A percentile compares a stretch with the other conserved stretches of the same genome.
Conservation (phyloP, 495 filamentous ascomycete species). For the Penicillium cinerascens region DNA sequence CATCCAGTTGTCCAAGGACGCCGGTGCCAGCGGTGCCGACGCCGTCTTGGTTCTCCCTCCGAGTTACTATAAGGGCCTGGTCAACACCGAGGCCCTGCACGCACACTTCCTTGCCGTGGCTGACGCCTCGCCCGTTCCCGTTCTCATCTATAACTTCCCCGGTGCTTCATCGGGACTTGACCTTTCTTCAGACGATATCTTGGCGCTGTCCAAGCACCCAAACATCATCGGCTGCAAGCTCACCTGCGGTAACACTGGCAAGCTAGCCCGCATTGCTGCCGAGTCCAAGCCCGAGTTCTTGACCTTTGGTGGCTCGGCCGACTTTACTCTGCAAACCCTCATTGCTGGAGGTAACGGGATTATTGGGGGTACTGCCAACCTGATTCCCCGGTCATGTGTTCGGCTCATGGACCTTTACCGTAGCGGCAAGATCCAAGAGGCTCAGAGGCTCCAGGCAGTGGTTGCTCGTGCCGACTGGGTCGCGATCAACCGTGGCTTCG, state of each 20-base stretch:
- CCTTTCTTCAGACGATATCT: constrained; percentile 75
- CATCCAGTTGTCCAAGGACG: constrained; percentile 73
- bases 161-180: constrained; percentile 78
- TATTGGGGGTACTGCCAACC: constrained; percentile 80
- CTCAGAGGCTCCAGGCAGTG: constrained; percentile 71
- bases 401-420: constrained; percentile 68
- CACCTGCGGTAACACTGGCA: constrained; percentile 93
- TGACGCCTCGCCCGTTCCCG: constrained; percentile 74
- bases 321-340: constrained; percentile 83
- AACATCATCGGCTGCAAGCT: constrained; percentile 91
- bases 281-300: constrained; percentile 63
- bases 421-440: constrained; percentile 65
- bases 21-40: constrained; percentile 71
- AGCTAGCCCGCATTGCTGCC: constrained; percentile 74
- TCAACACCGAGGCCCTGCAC: constrained; percentile 53
- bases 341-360: constrained; percentile 82
- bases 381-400: constrained; percentile 75
- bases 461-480: constrained; percentile 85
- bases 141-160: constrained; percentile 94
- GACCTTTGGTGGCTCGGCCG: constrained; percentile 82
- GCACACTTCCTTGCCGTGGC: constrained; percentile 78
- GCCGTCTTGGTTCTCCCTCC: constrained; percentile 84
- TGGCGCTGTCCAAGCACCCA: constrained; percentile 67
- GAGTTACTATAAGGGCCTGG: constrained; percentile 73
- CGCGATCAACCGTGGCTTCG: constrained; percentile 79